Evolutionary conservation across 768 basidiomycete genomes (phyloP), one percentile per base, ranked within the genome.

Genomic region (Kwoniella shandongensis): DNA sequence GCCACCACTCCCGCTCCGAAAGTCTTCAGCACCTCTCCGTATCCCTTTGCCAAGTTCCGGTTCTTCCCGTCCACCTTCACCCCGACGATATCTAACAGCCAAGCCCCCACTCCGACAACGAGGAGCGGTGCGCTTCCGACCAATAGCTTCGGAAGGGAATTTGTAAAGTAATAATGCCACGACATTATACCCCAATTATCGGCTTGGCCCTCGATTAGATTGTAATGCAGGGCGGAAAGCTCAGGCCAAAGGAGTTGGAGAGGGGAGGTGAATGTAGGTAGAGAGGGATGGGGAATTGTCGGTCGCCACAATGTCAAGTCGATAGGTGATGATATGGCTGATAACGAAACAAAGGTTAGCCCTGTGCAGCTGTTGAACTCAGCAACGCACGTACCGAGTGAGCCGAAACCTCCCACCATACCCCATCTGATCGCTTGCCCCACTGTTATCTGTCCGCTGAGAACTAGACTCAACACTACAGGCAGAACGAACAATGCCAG

Each of bases 241-340:
- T 98, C 96, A 0, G 96, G 93, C 93, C 92, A 97, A 0, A 93
- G 71, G 4, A 83, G 80, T 66, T 69, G 61, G 48, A 38, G 56
- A 3, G 48, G 15, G 3, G 61, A 58, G 18, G 44, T 63, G 79
- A 81, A 63, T 77, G 78, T 51, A n/a, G 81, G 61, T 18, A 66
- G 41, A 18, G 64, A 57, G 17, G 62, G 62, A 38, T 73, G 64
- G 17, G 66, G 57, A 30, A 69, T 59, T 4, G 59, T 67, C 2
- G 51, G 50, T 22, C 29, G 32, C 91, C 94, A 97, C 75, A 94
- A 88, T 78, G 87, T 87, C 0, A 89, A 88, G 74, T 99, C 96
- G 26, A 94, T 79, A 0, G 70, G 12, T 0, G 86, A 68, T 0
- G 88, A 88, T 2, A 84, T 54, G 2, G 76, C 89, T 89, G 63